Conservation (phyloP, 768 basidiomycete genomes). For the Mycena filopes region DNA sequence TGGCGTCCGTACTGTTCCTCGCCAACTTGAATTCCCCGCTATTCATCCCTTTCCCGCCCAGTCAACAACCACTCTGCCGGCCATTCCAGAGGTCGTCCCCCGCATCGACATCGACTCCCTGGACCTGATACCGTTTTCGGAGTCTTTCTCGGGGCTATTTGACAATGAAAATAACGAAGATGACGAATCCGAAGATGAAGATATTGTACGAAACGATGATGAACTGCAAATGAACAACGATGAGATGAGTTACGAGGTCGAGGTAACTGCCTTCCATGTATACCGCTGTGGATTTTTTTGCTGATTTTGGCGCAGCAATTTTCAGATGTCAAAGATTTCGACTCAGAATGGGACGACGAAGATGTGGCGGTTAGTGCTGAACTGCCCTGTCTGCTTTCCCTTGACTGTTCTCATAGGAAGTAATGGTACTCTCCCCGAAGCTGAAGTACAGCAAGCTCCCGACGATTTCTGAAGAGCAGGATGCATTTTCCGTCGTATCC, state of each 20-base stretch:
- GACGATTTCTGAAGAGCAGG: slow-evolving; percentile 27
- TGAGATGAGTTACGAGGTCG: slow-evolving; percentile 45
- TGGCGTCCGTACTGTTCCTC: slow-evolving; percentile 13
- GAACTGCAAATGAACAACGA: slow-evolving; percentile 10
- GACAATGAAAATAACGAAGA: slow-evolving; percentile 18
- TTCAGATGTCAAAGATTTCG: slow-evolving; percentile 39
- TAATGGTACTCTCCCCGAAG: slow-evolving; percentile 47
- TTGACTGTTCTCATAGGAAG: slow-evolving; percentile 38
- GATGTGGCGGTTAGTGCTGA: slow-evolving; percentile 43
- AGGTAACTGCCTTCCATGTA: slow-evolving; percentile 32
- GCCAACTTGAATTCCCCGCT: not conserved
- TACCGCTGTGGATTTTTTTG: not conserved
- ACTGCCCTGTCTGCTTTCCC: not conserved
- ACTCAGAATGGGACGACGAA: slow-evolving; percentile 45
- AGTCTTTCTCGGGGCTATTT: slow-evolving; percentile 38
- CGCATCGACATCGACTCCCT: slow-evolving; percentile 29
- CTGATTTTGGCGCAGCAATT: slow-evolving; percentile 35
- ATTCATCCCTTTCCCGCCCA: slow-evolving; percentile 13
- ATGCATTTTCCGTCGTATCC: slow-evolving; percentile 19
- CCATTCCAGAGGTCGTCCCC: slow-evolving; percentile 10
- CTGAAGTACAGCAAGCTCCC: slow-evolving; percentile 28
- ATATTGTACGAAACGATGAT: not conserved
- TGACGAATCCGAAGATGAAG: slow-evolving; percentile 14
- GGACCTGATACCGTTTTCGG: slow-evolving; percentile 36
- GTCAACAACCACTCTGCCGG: slow-evolving; percentile 22